Conservation (phyloP, 169 alveolate genomes). For the Toxoplasma gondii region DNA sequence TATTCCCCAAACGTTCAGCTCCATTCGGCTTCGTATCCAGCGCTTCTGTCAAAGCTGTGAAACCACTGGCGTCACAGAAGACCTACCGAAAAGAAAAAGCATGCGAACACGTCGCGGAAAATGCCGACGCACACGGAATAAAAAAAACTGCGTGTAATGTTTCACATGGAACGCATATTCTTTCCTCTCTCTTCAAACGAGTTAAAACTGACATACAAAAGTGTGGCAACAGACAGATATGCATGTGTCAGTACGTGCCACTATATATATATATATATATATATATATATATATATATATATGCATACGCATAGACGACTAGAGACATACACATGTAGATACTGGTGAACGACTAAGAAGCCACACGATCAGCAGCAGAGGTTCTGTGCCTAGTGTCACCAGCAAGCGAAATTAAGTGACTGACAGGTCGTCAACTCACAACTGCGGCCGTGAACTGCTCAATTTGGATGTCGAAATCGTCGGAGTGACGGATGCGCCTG, state of each 20-base stretch:
- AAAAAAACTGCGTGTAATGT: too few species aligned
- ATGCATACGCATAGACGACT: background rate
- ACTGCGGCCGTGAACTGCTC: conserved; percentile 81
- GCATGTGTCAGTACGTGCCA: background rate
- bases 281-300: background rate
- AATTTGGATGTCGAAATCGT: conserved; percentile 78
- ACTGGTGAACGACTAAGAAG: too few species aligned
- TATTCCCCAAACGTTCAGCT: conserved; percentile 78
- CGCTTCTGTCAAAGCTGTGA: conserved; percentile 81
- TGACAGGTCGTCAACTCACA: conserved; percentile 37
- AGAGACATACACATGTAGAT: background rate
- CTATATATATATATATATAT: too few species aligned
- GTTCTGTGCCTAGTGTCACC: too few species aligned
- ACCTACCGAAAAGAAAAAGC: conserved; percentile 53
- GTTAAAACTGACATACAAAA: too few species aligned
- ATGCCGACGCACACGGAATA: background rate
- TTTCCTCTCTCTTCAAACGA: background rate
- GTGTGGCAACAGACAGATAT: background rate
- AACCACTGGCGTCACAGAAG: conserved; percentile 83
- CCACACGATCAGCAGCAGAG: too few species aligned
- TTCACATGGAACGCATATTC: background rate
- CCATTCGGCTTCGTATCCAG: conserved; percentile 79
- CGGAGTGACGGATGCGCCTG: conserved; percentile 76
- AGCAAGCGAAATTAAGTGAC: too few species aligned
- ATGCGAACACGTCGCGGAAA: background rate